Evolutionary conservation across 306 rosid genomes (phyloP).

Genomic region (Canavalia gladiata): DNA sequence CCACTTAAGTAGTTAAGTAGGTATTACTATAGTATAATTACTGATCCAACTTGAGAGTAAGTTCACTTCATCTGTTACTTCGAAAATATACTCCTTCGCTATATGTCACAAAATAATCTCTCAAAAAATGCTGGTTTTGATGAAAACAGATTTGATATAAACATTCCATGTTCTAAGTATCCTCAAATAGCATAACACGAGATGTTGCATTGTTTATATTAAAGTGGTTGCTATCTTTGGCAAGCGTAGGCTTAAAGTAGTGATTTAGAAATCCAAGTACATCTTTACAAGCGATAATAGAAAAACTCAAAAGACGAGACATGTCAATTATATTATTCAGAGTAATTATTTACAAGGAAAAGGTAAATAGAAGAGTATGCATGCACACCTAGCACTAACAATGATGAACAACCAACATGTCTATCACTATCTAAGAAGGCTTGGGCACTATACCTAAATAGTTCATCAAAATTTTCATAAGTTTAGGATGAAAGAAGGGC

Average conservation of each 20-base stretch:
- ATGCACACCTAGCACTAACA: constrained; percentile 22
- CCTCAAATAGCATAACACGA: not conserved
- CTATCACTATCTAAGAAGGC: constrained; percentile 6
- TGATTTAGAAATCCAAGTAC: constrained; percentile 9
- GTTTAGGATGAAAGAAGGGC: not conserved
- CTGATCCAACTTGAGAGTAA: not conserved
- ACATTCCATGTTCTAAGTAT: not conserved
- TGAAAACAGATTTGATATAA: not conserved
- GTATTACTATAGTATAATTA: too few relatives aligned
- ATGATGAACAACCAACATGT: constrained; percentile 39
- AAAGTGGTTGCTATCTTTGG: too few relatives aligned
- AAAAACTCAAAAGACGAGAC: not conserved
- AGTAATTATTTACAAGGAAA: not conserved
- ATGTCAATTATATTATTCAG: not conserved
- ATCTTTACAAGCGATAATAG: not conserved
- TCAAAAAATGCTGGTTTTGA: not conserved
- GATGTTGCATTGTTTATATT: not conserved
- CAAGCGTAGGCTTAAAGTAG: not conserved
- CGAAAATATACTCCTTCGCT: not conserved
- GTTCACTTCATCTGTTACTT: not conserved
- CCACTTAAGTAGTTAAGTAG: too few relatives aligned
- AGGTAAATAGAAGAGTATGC: constrained; percentile 18
- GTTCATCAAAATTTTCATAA: constrained; percentile 39
- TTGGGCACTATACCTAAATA: constrained; percentile 11
- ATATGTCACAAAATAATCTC: not conserved